Percentiles rank a stretch among this genome's conserved stretches.
These are phyloP conservation scores for Shiraia sp. DNA, from an alignment of 2,329 filamentous ascomycete species.

Conservation along the genomic window DNA sequence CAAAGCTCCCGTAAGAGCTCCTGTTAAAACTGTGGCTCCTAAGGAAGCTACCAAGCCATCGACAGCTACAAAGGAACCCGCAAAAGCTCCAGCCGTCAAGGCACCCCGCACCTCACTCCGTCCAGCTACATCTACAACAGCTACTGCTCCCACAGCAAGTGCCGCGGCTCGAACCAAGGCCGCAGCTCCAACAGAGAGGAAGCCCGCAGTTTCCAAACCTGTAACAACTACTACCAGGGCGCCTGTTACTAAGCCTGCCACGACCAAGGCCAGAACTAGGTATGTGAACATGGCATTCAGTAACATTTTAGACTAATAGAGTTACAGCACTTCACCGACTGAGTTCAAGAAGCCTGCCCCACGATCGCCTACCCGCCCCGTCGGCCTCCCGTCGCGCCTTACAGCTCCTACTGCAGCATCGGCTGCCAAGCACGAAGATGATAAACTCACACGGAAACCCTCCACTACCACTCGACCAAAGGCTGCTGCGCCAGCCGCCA, in stretches of 20 bases:
- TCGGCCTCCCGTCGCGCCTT: constrained; percentile 68
- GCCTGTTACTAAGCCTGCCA: constrained; percentile 15
- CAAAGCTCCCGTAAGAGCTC: constrained; percentile 16
- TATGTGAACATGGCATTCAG: constrained; percentile 4
- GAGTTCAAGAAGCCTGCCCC: constrained; percentile 45
- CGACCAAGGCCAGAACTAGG: constrained; percentile 20
- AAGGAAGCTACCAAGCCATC: constrained; percentile 19
- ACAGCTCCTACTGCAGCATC: constrained; percentile 72
- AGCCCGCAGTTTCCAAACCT: constrained; percentile 21
- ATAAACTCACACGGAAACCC: constrained; percentile 46
- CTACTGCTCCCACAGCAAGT: constrained; percentile 29
- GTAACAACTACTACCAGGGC: constrained; percentile 12
- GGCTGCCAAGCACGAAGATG: constrained; percentile 59
- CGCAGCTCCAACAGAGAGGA: constrained; percentile 27
- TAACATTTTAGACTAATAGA: constrained; percentile 4
- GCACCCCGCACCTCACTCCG: constrained; percentile 33
- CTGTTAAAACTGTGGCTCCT: constrained; percentile 17
- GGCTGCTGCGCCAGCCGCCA: constrained; percentile 28
- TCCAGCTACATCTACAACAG: constrained; percentile 22
- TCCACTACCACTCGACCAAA: constrained; percentile 43
- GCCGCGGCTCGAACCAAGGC: constrained; percentile 16
- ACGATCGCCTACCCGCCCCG: constrained; percentile 69
- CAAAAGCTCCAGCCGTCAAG: constrained; percentile 26
- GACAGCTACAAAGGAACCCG: constrained; percentile 27
- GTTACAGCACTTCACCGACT: constrained; percentile 25